These are phyloP conservation scores for Aegilops longissima DNA, from an alignment of 176 grass and related monocot species.

Conservation along the genomic window DNA sequence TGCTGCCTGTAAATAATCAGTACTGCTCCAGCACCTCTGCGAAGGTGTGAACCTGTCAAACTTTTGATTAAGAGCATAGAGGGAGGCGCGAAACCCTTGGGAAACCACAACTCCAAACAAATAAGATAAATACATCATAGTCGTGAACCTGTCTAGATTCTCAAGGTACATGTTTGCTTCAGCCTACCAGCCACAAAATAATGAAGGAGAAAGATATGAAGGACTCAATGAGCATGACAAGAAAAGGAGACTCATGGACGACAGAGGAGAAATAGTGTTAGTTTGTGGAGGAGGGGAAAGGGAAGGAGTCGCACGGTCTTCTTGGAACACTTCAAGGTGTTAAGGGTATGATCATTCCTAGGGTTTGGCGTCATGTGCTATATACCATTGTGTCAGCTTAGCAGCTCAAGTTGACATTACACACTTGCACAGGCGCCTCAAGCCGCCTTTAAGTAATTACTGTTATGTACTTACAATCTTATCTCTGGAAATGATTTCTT, in stretches of 20 bases:
- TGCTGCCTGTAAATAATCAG: not conserved
- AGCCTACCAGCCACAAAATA: not conserved
- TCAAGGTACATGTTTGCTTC: slow-evolving; percentile 2
- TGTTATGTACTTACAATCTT: no score
- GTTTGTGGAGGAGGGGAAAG: not conserved
- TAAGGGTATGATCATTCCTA: no score
- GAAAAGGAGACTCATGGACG: not conserved
- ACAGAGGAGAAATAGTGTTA: not conserved
- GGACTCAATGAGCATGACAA: not conserved
- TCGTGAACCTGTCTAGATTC: not conserved
- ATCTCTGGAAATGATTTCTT: no score
- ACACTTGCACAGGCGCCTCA: no score
- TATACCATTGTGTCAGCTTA: no score
- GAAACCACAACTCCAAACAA: not conserved
- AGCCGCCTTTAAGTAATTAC: no score
- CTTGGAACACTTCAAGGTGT: not conserved
- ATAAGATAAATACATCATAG: not conserved
- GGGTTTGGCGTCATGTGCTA: no score
- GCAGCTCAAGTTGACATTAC: no score
- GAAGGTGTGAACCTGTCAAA: not conserved
- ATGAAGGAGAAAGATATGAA: not conserved
- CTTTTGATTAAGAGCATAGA: not conserved
- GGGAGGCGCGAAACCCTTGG: not conserved
- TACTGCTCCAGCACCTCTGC: not conserved
- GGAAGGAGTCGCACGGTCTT: not conserved